Conservation (phyloP, 805 yeast genomes). For the Maudiozyma turicensis region DNA sequence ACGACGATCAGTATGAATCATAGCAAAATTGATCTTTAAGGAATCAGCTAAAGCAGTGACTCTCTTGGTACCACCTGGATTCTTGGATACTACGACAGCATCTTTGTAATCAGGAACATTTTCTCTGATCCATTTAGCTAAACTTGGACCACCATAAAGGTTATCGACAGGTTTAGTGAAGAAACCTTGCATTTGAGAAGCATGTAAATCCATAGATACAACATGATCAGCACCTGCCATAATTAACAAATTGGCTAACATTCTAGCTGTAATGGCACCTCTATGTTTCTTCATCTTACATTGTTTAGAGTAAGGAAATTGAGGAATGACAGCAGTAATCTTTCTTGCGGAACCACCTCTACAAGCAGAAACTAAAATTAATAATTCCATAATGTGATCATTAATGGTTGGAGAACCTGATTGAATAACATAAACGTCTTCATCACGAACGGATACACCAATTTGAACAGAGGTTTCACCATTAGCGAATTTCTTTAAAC, state of each 20-base stretch:
- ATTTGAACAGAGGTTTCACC: constrained; percentile 97
- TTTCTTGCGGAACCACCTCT: constrained; percentile 97
- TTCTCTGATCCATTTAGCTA: constrained; percentile 92
- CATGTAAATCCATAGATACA: constrained; percentile 91
- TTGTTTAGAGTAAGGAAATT: constrained; percentile 95
- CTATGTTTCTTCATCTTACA: constrained; percentile 97
- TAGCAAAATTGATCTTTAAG: constrained; percentile 90
- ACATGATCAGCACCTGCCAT: constrained; percentile 99
- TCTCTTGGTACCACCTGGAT: constrained; percentile 97
- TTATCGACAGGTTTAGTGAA: constrained; percentile 96
- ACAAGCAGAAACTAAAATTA: constrained; percentile 90
- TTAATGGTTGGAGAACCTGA: constrained; percentile 80
- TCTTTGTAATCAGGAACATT: constrained; percentile 76
- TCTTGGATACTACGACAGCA: constrained; percentile 95
- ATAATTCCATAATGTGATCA: constrained; percentile 92
- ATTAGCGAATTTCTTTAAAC: constrained; percentile 84
- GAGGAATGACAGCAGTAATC: constrained; percentile 92
- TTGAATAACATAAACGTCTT: constrained; percentile 90
- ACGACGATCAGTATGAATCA: constrained; percentile 97
- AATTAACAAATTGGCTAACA: constrained; percentile 87
- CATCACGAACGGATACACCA: constrained; percentile 92
- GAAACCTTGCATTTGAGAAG: constrained; percentile 98
- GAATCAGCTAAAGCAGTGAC: constrained; percentile 98
- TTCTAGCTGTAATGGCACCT: constrained; percentile 97
- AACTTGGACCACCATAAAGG: constrained; percentile 89